Conservation (phyloP, 148 eudicot species). For the Arbutus unedo region DNA sequence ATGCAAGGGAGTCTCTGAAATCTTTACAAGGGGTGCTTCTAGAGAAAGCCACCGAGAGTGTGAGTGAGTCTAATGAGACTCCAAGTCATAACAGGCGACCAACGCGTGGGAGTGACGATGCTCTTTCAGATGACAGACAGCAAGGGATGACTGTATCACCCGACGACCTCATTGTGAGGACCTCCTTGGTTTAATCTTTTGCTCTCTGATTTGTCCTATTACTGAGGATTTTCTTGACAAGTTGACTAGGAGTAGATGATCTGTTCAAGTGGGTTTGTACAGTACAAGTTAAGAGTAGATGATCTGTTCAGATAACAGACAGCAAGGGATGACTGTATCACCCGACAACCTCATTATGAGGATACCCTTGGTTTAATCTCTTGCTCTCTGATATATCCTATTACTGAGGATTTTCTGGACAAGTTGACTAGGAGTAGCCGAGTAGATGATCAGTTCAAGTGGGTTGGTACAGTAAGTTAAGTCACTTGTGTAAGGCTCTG, state of each 20-base stretch:
- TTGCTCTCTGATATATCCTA: not conserved
- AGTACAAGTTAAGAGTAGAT: slow-evolving; percentile 23
- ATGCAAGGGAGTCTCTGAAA: slow-evolving; percentile 79
- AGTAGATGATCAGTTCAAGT: not conserved
- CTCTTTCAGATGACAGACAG: slow-evolving; percentile 70
- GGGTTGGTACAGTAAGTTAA: not conserved
- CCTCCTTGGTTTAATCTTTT: not conserved
- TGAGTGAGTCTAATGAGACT: slow-evolving; percentile 66
- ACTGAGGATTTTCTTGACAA: too few relatives aligned
- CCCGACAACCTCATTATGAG: slow-evolving; percentile 98
- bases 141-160: slow-evolving; percentile 75
- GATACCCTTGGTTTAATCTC: not conserved
- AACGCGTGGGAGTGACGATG: slow-evolving; percentile 83
- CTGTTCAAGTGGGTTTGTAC: too few relatives aligned
- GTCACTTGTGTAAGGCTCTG: not conserved
- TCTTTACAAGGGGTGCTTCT: slow-evolving; percentile 78
- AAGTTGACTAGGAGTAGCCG: not conserved
- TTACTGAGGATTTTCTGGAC: not conserved
- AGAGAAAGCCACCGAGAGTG: slow-evolving; percentile 87
- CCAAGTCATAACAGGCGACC: slow-evolving; percentile 79
- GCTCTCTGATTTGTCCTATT: too few relatives aligned
- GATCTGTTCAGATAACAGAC: slow-evolving; percentile 70
- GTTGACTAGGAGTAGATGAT: too few relatives aligned
- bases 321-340: slow-evolving; percentile 62
- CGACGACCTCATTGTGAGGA: slow-evolving; percentile 93